Evolutionary conservation across 2,329 filamentous ascomycete genomes (phyloP), one percentile per base, ranked within the genome.

Genomic region (Cladophialophora bantiana): DNA sequence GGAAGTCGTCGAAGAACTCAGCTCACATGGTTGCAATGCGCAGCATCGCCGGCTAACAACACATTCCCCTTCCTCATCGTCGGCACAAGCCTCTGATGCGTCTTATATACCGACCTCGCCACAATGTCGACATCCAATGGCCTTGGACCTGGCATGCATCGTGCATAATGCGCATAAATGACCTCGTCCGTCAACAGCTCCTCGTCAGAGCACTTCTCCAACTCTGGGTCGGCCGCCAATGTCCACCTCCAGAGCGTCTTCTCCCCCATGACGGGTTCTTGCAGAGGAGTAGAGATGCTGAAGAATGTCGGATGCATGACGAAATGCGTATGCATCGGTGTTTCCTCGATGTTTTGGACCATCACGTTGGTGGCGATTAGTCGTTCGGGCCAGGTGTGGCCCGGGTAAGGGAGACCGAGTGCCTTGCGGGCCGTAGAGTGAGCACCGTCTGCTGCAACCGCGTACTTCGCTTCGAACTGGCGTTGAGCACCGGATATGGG

Each of bases 11-110:
- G 26, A 26, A 26, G 26, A 26, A 26, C 26, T 26, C 26, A 38
- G 54, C 56, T 55, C 61, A 67, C 64, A 59, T 65, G 64, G 40
- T 62, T 61, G 10, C 48, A 42, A 73, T 89, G 87, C 2, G 86
- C 87, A 1, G 87, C 86, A 76, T 89, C 87, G 0, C 86, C 87
- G 0, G 83, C 86, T 0, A 89, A 78, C 1, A 88, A 62, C 15
- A 50, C 38, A 36, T 64, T 61, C 5, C 56, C 64, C 52, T 52
- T 61, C 36, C 62, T 54, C 58, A 68, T 62, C 4, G 62, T 65
- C 2, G 66, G 42, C 6, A 56, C 66, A 7, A 67, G 48, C n/a
- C 67, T 52, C 60, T 69, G 67, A 48, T 67, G 64, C 20, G 63
- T 64, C 3, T 45, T 40, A 31, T 66, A 68, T n/a, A 56, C 45